phyloP scores from a whole-genome alignment of 1,284 basidiomycete genomes.

The Kwoniella shivajii region DNA sequence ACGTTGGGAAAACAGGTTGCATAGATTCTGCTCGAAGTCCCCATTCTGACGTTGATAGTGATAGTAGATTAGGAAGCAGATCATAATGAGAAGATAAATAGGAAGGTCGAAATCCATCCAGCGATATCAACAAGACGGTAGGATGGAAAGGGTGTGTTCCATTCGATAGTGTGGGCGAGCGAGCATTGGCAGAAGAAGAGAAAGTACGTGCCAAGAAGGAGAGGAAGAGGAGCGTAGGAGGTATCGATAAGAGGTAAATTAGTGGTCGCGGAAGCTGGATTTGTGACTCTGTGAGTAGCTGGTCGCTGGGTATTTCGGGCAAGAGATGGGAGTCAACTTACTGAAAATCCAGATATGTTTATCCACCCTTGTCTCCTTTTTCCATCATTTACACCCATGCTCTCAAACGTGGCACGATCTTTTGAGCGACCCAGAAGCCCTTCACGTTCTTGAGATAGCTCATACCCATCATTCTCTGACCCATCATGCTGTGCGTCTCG shows the following conservation, averaged over 20 bases:
- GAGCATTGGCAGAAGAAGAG: constrained; percentile 13
- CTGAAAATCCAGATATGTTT: constrained; percentile 15
- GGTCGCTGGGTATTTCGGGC: background rate
- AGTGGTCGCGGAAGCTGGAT: constrained; percentile 26
- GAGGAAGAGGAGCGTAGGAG: constrained; percentile 10
- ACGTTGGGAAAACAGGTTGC: constrained; percentile 80
- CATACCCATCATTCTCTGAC: background rate
- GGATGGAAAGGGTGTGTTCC: constrained; percentile 35
- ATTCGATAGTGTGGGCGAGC: constrained; percentile 21
- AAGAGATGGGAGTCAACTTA: constrained; percentile 4
- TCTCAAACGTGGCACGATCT: background rate
- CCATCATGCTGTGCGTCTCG: background rate
- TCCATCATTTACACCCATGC: background rate
- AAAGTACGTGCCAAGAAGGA: background rate
- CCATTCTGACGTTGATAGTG: constrained; percentile 7
- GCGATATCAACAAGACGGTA: constrained; percentile 34
- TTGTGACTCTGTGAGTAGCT: background rate
- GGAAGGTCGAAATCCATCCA: constrained; percentile 40
- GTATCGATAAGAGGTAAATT: constrained; percentile 17
- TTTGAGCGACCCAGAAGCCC: background rate
- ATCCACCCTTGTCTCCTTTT: constrained; percentile 7
- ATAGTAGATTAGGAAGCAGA: constrained; percentile 27
- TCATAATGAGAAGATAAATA: constrained; percentile 31
- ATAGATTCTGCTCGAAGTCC: constrained; percentile 75
- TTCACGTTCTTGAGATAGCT: background rate